Percentiles rank a stretch among this genome's conserved stretches.
Conservation (phyloP, 1,284 basidiomycete genomes). For the Pseudozyma thailandica region DNA sequence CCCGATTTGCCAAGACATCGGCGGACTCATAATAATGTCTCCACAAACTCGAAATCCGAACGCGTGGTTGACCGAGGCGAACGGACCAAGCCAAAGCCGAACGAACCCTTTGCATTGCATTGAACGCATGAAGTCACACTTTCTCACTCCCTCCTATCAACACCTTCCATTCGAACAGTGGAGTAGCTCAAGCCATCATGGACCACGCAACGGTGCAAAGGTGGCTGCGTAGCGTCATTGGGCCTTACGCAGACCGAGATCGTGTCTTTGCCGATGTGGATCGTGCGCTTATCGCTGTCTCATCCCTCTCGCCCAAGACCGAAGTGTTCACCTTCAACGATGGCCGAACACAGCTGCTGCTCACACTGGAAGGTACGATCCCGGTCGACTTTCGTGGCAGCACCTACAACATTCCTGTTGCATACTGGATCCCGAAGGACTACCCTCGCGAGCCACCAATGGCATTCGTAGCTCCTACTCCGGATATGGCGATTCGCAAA, state of each 20-base stretch:
- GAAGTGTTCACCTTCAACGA: slow-evolving; percentile 97
- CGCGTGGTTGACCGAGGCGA: slow-evolving; percentile 6
- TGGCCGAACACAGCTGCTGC: slow-evolving; percentile 87
- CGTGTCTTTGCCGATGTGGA: slow-evolving; percentile 77
- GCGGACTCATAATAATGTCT: neutral
- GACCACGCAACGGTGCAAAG: slow-evolving; percentile 61
- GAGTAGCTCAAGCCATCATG: slow-evolving; percentile 33
- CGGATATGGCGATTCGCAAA: slow-evolving; percentile 86
- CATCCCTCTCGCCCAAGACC: slow-evolving; percentile 83
- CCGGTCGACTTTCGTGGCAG: slow-evolving; percentile 82
- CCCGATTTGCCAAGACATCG: slow-evolving; percentile 32
- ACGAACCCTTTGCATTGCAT: neutral
- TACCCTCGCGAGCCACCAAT: slow-evolving; percentile 77
- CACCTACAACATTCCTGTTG: slow-evolving; percentile 92
- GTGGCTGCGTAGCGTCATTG: slow-evolving; percentile 61
- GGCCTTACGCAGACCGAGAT: slow-evolving; percentile 74
- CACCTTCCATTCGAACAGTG: neutral
- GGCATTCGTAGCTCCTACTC: slow-evolving; percentile 93
- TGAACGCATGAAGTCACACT: neutral
- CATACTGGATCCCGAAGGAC: slow-evolving; percentile 75
- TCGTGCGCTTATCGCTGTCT: slow-evolving; percentile 73
- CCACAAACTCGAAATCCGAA: slow-evolving; percentile 1
- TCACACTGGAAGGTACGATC: slow-evolving; percentile 88
- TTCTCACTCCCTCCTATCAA: neutral
- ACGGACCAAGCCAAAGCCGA: slow-evolving; percentile 29